These are phyloP conservation scores for Hyaloperonospora brassicae DNA, from an alignment of 352 stramenopile species.

Conservation along the genomic window DNA sequence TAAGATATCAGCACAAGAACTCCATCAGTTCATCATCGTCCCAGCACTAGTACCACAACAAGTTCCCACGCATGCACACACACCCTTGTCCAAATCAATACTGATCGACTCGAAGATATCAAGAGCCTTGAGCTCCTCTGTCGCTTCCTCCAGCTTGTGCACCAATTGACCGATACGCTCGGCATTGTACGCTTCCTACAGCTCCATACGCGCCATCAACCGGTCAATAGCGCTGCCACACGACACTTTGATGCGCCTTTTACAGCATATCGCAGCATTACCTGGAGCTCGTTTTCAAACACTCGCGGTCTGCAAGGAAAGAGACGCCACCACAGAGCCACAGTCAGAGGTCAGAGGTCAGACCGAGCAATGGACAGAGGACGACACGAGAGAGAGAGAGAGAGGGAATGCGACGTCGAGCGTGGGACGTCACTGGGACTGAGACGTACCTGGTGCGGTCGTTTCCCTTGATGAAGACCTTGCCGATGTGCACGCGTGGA, in stretches of 20 bases:
- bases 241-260: not conserved
- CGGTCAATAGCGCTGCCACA: conserved; percentile 1
- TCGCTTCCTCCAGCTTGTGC: conserved; percentile 45
- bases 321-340: conserved; percentile 2
- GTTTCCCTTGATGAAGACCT: conserved; percentile 85
- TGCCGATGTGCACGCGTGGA: conserved; percentile 71
- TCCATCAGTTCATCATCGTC: conserved; percentile 4
- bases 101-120: conserved; percentile 83
- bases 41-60: not conserved
- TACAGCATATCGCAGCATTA: conserved; percentile 4
- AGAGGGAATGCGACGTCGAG: too few relatives aligned
- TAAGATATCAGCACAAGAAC: conserved; percentile 15
- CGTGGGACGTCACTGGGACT: not conserved
- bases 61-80: not conserved
- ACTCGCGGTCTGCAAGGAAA: conserved; percentile 49
- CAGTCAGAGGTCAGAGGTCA: conserved; percentile 2
- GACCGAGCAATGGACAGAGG: not conserved
- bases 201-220: not conserved
- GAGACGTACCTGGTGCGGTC: conserved; percentile 69
- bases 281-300: conserved; percentile 84
- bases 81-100: conserved; percentile 72
- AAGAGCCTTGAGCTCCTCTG: conserved; percentile 60
- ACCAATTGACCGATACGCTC: conserved; percentile 64
- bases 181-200: conserved; percentile 49
- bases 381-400: too few relatives aligned